Percentiles rank a stretch among this genome's conserved stretches.
These are phyloP conservation scores for Pezizomycotina sp. DNA, from an alignment of 2,329 filamentous ascomycete genomes.

Conservation along the genomic window DNA sequence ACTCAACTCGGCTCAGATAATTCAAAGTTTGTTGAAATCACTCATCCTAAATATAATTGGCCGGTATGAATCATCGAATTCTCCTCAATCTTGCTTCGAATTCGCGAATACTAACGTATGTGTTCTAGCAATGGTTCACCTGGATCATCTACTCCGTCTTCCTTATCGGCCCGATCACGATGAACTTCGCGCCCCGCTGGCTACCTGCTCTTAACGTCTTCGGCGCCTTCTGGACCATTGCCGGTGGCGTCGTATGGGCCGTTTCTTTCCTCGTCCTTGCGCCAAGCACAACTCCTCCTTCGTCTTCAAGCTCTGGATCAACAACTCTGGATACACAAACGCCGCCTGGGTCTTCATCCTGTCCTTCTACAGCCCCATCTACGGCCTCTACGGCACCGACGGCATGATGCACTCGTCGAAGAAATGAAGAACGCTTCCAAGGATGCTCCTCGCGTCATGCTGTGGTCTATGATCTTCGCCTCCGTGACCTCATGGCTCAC, in stretches of 20 bases:
- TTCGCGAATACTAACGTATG: conserved; percentile 4
- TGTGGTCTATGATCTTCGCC: too few relatives aligned
- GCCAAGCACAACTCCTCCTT: conserved; percentile 6
- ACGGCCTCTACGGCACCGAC: conserved; percentile 8
- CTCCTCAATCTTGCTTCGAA: conserved; percentile 1
- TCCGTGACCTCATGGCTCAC: conserved; percentile 10
- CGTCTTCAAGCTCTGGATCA: conserved; percentile 5
- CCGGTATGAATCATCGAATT: conserved; percentile 1
- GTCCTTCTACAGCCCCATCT: conserved; percentile 6
- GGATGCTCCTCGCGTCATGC: too few relatives aligned
- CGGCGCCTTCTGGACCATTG: conserved; percentile 2
- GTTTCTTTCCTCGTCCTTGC: conserved; percentile 3
- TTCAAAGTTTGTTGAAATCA: too few relatives aligned
- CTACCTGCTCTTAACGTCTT: conserved; percentile 5
- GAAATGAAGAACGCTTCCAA: conserved; percentile 14
- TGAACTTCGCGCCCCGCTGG: conserved; percentile 6
- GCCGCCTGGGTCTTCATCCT: conserved; percentile 11
- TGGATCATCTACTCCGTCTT: too few relatives aligned
- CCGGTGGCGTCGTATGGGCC: conserved; percentile 5
- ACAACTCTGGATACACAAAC: conserved; percentile 5
- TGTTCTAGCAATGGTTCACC: too few relatives aligned
- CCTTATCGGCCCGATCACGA: too few relatives aligned
- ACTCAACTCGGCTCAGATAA: too few relatives aligned
- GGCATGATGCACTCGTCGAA: conserved; percentile 22
- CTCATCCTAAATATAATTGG: too few relatives aligned